Evolutionary conservation across 2,329 filamentous ascomycete species (phyloP).

Genomic region (Aureobasidium namibiae): DNA sequence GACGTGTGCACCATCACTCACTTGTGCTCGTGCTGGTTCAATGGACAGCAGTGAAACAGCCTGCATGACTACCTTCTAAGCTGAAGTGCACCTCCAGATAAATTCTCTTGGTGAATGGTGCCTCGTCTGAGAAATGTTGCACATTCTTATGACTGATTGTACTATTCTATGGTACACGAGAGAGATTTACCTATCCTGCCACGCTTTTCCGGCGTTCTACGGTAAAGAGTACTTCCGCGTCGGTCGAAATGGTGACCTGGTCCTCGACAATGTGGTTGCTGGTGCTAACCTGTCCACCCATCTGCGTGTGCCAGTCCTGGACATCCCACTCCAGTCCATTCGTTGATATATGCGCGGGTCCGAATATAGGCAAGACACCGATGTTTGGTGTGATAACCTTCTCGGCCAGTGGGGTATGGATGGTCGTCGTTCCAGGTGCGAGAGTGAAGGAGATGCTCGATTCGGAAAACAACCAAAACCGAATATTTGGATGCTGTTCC

Average conservation of each 20-base stretch:
- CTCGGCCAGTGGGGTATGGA: conserved; percentile 50
- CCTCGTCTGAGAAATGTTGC: no score
- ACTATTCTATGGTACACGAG: no score
- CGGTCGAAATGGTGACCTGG: conserved; percentile 31
- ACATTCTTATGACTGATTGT: no score
- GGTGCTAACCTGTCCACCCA: conserved; percentile 41
- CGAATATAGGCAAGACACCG: conserved; percentile 77
- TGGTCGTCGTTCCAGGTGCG: conserved; percentile 57
- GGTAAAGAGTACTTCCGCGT: conserved; percentile 40
- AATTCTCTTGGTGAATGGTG: no score
- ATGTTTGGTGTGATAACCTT: conserved; percentile 65
- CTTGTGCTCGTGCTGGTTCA: no score
- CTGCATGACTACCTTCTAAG: no score
- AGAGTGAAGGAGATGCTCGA: conserved; percentile 77
- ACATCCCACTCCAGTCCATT: conserved; percentile 89
- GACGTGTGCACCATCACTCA: no score
- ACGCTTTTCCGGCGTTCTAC: conserved; percentile 28
- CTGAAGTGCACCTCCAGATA: no score
- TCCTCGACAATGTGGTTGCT: conserved; percentile 41
- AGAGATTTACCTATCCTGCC: neutral
- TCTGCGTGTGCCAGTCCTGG: conserved; percentile 59
- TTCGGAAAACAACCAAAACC: conserved; percentile 70
- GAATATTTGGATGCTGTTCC: conserved; percentile 31
- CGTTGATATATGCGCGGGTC: conserved; percentile 70
- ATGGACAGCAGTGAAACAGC: no score